Evolutionary conservation across 2,329 filamentous ascomycete genomes (phyloP), one percentile per base, ranked within the genome.

Genomic region (Sclerotinia spermophila): DNA sequence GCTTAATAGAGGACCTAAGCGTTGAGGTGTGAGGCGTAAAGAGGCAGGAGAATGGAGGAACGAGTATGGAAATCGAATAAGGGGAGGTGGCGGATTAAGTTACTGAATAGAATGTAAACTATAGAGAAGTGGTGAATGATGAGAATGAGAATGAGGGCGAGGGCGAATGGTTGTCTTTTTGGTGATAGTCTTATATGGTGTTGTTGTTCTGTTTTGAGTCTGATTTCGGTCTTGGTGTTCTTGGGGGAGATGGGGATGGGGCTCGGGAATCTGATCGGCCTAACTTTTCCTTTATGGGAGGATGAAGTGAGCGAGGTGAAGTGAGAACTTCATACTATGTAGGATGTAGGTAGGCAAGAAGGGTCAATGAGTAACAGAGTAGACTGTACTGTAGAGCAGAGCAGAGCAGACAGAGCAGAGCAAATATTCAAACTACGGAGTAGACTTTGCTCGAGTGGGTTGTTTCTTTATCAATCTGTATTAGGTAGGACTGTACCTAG

Each of bases 161-260:
- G 42, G 61, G 44, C 30, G 44, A 64, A 35, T 19, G 30, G 30
- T 30, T 13, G 33, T 21, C 21, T n/a, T 3, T 38, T 51, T 51
- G 61, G 33, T 40, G 61, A 65, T 65, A 40, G 40, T 51, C 13
- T 24, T 48, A 27, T 53, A 53, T 65, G 62, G 62, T 65, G 62
- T 65, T 65, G 62, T 65, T 65, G 62, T 65, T 65, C 62, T 65
- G 62, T 40, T 53, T 65, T 59, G 8, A 58, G 56, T 59, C 56
- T 19, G 38, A 15, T 38, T 40, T 59, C 56, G 56, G 56, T 38
- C 33, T 40, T 59, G 35, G 56, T 35, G 56, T 35, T 30, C 33
- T 21, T 62, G 21, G 40, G 27, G 38, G 59, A 30, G 27, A 24
- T 45, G 60, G 42, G 6, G 44, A 33, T 27, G 45, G 44, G 44